Evolutionary conservation across 768 basidiomycete species (phyloP).

Genomic region (Panellus pusillus): DNA sequence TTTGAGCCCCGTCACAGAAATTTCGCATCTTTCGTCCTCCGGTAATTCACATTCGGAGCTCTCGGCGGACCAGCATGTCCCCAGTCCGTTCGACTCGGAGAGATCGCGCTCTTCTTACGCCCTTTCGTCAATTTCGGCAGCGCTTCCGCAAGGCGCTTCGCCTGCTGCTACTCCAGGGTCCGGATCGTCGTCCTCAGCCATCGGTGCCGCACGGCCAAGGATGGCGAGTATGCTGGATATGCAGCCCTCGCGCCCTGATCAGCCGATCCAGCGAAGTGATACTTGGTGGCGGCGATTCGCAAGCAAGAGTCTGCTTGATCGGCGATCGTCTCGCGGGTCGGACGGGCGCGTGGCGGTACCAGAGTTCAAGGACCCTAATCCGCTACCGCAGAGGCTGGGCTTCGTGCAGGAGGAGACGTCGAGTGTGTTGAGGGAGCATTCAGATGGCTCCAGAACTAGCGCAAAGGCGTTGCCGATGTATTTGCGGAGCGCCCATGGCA

Average conservation of each 20-base stretch:
- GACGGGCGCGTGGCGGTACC: slow-evolving; percentile 30
- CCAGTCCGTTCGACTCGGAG: slow-evolving; percentile 35
- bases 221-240: slow-evolving; percentile 24
- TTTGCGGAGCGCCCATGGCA: slow-evolving; percentile 34
- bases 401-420: slow-evolving; percentile 51
- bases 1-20: slow-evolving; percentile 36
- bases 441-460: slow-evolving; percentile 6
- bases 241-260: slow-evolving; percentile 38
- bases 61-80: slow-evolving; percentile 27
- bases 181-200: background rate
- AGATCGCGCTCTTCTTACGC: slow-evolving; percentile 17
- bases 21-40: slow-evolving; percentile 26
- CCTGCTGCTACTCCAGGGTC: slow-evolving; percentile 8
- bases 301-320: slow-evolving; percentile 63
- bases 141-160: slow-evolving; percentile 13
- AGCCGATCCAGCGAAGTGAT: slow-evolving; percentile 62
- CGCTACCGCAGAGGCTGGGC: slow-evolving; percentile 62
- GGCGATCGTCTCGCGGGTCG: slow-evolving; percentile 44
- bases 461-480: slow-evolving; percentile 3
- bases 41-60: slow-evolving; percentile 26
- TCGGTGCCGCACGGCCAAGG: background rate
- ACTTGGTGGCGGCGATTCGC: slow-evolving; percentile 81
- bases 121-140: slow-evolving; percentile 16
- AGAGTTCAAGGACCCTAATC: slow-evolving; percentile 80
- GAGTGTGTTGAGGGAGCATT: slow-evolving; percentile 17